These are phyloP conservation scores for Rhytidiadelphus loreus DNA, from an alignment of 225 moss, liverwort and hornwort species.

Conservation along the genomic window DNA sequence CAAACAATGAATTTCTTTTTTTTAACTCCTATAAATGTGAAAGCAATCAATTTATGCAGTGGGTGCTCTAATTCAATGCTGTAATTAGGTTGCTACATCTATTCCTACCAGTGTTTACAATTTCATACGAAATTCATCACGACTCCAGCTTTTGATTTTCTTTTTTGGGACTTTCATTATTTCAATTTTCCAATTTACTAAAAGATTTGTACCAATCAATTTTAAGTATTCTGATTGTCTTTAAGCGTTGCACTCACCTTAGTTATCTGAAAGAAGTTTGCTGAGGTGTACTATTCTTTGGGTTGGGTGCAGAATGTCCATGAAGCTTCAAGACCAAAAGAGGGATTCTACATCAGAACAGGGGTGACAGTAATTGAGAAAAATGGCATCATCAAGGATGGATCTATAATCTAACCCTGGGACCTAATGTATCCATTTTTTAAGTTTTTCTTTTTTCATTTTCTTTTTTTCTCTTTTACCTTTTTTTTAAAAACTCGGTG, in stretches of 20 bases:
- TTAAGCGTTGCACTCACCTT: neutral
- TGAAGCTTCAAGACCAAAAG: constrained; percentile 35
- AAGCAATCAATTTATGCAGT: neutral
- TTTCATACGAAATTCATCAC: neutral
- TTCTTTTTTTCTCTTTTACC: no score
- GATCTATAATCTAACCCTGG: constrained; percentile 12
- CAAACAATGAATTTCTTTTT: neutral
- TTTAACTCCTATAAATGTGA: neutral
- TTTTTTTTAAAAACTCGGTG: neutral
- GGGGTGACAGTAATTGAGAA: constrained; percentile 42
- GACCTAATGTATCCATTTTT: neutral
- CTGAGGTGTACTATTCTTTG: neutral
- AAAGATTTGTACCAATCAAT: neutral
- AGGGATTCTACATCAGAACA: constrained; percentile 49
- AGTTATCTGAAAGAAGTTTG: neutral
- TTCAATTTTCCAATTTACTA: neutral
- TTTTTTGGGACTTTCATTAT: neutral
- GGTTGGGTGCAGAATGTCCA: constrained; percentile 39
- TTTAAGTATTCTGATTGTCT: neutral
- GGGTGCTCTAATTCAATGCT: neutral
- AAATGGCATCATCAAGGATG: constrained; percentile 38
- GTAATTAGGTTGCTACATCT: neutral
- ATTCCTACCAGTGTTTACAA: neutral
- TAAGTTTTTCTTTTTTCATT: neutral
- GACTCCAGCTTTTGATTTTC: neutral